Evolutionary conservation across 2,329 filamentous ascomycete genomes (phyloP), one percentile per base, ranked within the genome.

Genomic region (Torrubiellomyces zombiae): DNA sequence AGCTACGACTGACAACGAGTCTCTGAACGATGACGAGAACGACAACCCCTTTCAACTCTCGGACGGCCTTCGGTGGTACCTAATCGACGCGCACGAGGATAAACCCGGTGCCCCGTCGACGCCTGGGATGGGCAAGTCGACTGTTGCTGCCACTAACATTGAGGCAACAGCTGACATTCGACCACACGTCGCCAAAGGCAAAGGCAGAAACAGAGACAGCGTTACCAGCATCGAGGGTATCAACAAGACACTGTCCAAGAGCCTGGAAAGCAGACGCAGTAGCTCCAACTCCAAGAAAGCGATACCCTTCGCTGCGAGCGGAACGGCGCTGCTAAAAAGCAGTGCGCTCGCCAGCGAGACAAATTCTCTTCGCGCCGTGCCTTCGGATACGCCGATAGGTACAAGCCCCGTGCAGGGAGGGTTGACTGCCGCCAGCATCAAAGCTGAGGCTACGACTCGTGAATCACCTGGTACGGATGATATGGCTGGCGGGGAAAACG

Each of bases 31-130:
- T 9, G 72, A 75, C 20, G 82, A 92, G 35, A 83, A 93, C 34
- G 89, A 95, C 36, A 98, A 98, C 42, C 89, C 89, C 0, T 98
- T 98, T 48, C 85, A 94, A 40, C 63, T 98, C 9, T 93, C 83
- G 0, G 89, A 98, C 40, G 89, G 89, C 3, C 56, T 98, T 23
- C 73, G 86, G 17, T 98, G 89, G 89, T 95, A 94, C 50, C 66
- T 98, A 5, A 75, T 98, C 18, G 86, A 98, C 44, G 89, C 89
- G 0, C 65, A 70, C 2, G 89, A 98, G 51, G 89, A 98, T 50
- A 94, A 93, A 43, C 72, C 82, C 1, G 78, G 78, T 2, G 85
- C 83, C 3, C 89, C 89, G 1, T 75, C 78, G n/a, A 95, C 86
- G 0, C 86, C 89, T 0, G 85, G 86, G 0, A 65, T 93, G 27